Conservation (phyloP, 441 rosid genomes). For the Melianthus villosus region DNA sequence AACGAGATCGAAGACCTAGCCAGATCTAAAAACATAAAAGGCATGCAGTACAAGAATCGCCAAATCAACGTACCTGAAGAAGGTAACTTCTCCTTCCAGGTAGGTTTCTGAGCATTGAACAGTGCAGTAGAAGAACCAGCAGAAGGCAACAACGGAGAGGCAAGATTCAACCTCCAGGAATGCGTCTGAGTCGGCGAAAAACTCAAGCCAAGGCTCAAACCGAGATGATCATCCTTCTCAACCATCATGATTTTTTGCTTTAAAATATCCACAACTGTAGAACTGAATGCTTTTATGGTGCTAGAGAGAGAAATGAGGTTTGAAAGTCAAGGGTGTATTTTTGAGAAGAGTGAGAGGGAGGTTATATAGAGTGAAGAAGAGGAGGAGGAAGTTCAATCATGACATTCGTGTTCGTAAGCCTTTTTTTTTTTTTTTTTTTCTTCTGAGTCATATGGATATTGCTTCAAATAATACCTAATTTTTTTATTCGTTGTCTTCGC, state of each 20-base stretch:
- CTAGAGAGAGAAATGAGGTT: background rate
- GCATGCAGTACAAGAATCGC: constrained; percentile 7
- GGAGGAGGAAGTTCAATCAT: constrained; percentile 26
- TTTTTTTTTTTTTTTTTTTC: constrained; percentile 37
- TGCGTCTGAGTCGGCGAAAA: constrained; percentile 21
- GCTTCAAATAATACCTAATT: constrained; percentile 25
- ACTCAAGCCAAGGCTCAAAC: constrained; percentile 58
- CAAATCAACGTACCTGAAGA: constrained; percentile 28
- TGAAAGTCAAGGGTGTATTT: constrained; percentile 6
- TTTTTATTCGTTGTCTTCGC: too few species aligned
- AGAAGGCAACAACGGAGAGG: constrained; percentile 25
- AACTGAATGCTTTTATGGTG: background rate
- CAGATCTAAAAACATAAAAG: constrained; percentile 15
- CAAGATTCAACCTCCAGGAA: constrained; percentile 31
- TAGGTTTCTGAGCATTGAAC: constrained; percentile 21
- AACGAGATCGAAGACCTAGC: background rate
- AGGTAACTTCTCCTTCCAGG: constrained; percentile 33
- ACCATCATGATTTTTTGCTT: constrained; percentile 20
- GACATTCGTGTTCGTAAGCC: constrained; percentile 35
- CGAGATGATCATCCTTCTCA: constrained; percentile 64
- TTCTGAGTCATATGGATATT: constrained; percentile 29
- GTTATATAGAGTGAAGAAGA: constrained; percentile 31
- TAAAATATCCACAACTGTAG: background rate
- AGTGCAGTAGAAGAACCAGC: constrained; percentile 22
- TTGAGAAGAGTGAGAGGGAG: constrained; percentile 6